phyloP scores from a whole-genome alignment of 1,284 basidiomycete species.

The Thecaphora thlaspeos region DNA sequence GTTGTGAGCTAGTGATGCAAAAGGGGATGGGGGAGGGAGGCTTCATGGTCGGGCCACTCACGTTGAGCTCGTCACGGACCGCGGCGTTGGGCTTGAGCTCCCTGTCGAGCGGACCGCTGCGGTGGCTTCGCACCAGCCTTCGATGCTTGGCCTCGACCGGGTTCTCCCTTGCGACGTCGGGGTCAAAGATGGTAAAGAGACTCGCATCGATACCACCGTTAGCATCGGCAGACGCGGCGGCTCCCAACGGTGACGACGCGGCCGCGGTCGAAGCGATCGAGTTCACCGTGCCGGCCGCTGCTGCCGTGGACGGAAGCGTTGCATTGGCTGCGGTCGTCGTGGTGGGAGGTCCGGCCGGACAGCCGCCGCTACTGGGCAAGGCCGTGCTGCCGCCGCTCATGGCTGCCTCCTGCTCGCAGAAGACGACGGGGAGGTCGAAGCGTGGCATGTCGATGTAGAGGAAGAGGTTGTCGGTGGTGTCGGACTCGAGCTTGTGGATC shows the following conservation, averaged over 20 bases:
- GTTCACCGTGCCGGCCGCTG: background rate
- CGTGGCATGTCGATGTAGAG: slow-evolving; percentile 92
- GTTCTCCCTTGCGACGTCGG: slow-evolving; percentile 84
- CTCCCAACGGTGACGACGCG: slow-evolving; percentile 5
- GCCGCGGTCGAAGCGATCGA: background rate
- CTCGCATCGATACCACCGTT: slow-evolving; percentile 62
- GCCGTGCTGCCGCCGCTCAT: background rate
- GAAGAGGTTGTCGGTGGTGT: slow-evolving; percentile 61
- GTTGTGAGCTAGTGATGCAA: slow-evolving; percentile 2
- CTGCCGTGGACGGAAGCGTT: background rate
- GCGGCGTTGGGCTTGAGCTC: slow-evolving; percentile 94
- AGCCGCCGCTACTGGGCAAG: too few species aligned
- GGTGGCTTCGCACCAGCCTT: slow-evolving; percentile 86
- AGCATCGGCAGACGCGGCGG: slow-evolving; percentile 35
- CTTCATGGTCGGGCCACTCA: too few species aligned
- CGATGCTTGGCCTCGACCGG: slow-evolving; percentile 97
- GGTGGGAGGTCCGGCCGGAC: too few species aligned
- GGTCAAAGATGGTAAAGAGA: slow-evolving; percentile 83
- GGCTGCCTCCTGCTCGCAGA: slow-evolving; percentile 64
- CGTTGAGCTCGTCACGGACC: slow-evolving; percentile 87
- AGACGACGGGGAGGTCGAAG: slow-evolving; percentile 98
- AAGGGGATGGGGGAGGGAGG: background rate
- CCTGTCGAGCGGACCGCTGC: slow-evolving; percentile 88
- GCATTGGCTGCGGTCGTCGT: background rate
- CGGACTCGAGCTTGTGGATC: slow-evolving; percentile 38